These are phyloP conservation scores for Colletotrichum higginsianum DNA, from an alignment of 2,329 filamentous ascomycete species.

Conservation along the genomic window DNA sequence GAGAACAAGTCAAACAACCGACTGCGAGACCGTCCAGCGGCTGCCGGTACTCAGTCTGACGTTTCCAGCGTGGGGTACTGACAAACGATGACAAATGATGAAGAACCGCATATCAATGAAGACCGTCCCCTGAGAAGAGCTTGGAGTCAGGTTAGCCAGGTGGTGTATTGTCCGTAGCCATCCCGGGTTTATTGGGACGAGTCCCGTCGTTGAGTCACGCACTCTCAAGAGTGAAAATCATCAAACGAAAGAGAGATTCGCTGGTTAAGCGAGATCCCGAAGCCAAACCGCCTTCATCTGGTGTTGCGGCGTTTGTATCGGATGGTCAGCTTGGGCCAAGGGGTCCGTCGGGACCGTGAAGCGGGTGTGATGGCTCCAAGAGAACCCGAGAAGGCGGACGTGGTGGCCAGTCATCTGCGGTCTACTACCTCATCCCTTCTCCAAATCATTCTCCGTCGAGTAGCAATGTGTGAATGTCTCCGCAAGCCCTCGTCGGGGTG, in stretches of 20 bases:
- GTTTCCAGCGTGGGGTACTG: no score
- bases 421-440: not conserved
- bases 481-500: not conserved
- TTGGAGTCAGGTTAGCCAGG: not conserved
- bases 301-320: not conserved
- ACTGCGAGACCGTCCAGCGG: not conserved
- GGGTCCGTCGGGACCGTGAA: conserved; percentile 1
- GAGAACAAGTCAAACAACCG: not conserved
- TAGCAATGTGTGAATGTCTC: not conserved
- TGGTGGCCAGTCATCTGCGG: not conserved
- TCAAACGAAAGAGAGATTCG: conserved; percentile 22
- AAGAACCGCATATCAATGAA: not conserved
- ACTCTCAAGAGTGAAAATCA: not conserved
- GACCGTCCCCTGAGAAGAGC: no score
- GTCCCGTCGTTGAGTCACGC: conserved; percentile 1
- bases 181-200: not conserved
- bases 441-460: not conserved
- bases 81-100: no score
- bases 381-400: conserved; percentile 9
- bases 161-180: not conserved
- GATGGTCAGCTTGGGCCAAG: conserved; percentile 25
- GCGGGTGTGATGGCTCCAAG: conserved; percentile 1
- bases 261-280: conserved; percentile 3
- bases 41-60: not conserved
- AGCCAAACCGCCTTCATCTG: conserved; percentile 10